Base-by-base conservation (phyloP, 345 rosid species). In the Fremontodendron californicum region DNA sequence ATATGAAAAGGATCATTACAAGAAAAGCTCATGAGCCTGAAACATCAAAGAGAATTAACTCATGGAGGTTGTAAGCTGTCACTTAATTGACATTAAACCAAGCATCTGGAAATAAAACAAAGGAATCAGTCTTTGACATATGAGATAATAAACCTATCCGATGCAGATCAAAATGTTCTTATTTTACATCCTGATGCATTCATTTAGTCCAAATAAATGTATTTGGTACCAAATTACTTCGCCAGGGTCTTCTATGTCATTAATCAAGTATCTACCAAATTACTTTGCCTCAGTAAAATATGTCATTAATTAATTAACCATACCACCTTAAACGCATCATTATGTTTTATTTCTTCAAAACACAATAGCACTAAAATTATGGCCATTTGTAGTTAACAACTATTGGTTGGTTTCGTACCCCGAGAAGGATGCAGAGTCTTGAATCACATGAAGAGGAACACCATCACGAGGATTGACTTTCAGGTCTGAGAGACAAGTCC, bases 41-140 rank as follows among this genome's bases (percentile, higher is more conserved):
- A 46, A 49, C 42, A 71, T 71, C 37, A 29, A 71, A 18, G 74
- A 71, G 60, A 48, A 31, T 8, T 39, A 40, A 21, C 71, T 10
- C 21, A 40, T 66, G 29, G 16, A 40, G 31, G 49, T 66, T 49
- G 40, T 10, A 21, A 66, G 71, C 49, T 39, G 15, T 66, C 49
- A 39, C 49, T 66, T 21, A 31, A 66, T 66, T 11, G 71, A 66
- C 31, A 40, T 18, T 70, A 54, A 37, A 73, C 46, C 62, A 49
- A 73, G 63, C 49, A 73, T 51, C 49, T 73, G 33, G 63, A 73
- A 73, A 54, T 23, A 72, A 54, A 72, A 72, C 45, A 73, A 73
- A 55, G 48, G 35, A 23, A 73, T 21, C 76, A 37, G 21, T 39
- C 63, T 2, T 51, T 54, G 64, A 73, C 64, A 54, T n/a, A 35